Evolutionary conservation across 163 green algal species (phyloP).

Genomic region (Chlamydomonas reinhardtii): DNA sequence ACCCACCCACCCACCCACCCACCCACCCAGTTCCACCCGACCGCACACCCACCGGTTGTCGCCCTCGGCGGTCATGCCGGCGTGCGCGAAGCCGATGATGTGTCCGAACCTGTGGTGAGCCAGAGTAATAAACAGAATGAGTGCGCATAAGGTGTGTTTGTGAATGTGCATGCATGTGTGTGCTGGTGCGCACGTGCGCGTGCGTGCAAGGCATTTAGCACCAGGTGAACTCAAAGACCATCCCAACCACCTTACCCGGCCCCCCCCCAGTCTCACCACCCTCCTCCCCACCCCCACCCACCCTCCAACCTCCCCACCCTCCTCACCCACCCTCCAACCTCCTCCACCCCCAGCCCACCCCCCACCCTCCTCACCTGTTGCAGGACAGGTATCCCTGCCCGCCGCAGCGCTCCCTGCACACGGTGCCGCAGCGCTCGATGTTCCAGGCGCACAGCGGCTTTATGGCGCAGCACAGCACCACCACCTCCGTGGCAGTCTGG

Average conservation of each 20-base stretch:
- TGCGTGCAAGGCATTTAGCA: too few species aligned
- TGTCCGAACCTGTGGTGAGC: slow-evolving; percentile 68
- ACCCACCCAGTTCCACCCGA: too few species aligned
- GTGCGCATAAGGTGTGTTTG: too few species aligned
- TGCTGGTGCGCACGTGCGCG: too few species aligned
- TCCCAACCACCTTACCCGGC: too few species aligned
- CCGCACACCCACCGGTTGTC: slow-evolving; percentile 81
- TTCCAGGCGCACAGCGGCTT: slow-evolving; percentile 95
- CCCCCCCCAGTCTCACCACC: too few species aligned
- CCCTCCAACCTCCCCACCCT: too few species aligned
- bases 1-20: background rate
- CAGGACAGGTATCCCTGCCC: slow-evolving; percentile 91
- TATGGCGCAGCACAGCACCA: slow-evolving; percentile 94
- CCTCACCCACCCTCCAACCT: background rate
- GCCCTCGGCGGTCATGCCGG: slow-evolving; percentile 94
- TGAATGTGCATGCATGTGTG: too few species aligned
- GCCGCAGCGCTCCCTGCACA: slow-evolving; percentile 85
- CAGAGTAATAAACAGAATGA: too few species aligned
- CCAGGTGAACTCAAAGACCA: too few species aligned
- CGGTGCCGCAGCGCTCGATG: slow-evolving; percentile 69
- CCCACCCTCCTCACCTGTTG: slow-evolving; percentile 89
- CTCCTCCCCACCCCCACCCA: too few species aligned
- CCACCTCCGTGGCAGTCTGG: slow-evolving; percentile 74
- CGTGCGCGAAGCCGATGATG: slow-evolving; percentile 93
- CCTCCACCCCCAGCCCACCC: background rate